Evolutionary conservation across 2,329 filamentous ascomycete genomes (phyloP).

Genomic region (Plectosphaerella sp.): DNA sequence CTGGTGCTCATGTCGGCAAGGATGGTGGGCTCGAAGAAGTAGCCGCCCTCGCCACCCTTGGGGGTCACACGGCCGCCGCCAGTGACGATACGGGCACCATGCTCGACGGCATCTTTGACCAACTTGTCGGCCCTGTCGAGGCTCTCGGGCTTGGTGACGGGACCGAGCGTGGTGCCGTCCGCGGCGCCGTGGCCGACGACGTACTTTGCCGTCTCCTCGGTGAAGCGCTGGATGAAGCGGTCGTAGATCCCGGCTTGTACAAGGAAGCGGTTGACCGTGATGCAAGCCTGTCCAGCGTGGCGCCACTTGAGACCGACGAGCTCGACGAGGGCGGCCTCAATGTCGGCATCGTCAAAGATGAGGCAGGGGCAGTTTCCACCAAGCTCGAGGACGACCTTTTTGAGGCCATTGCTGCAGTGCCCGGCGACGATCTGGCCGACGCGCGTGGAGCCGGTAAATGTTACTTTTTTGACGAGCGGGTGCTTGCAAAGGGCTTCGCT

Average conservation of each 20-base stretch:
- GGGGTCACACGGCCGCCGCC: constrained; percentile 35
- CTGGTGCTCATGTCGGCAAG: constrained; percentile 61
- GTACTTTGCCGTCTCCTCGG: constrained; percentile 16
- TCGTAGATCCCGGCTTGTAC: constrained; percentile 46
- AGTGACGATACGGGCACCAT: constrained; percentile 55
- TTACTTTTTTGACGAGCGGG: constrained; percentile 65
- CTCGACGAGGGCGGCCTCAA: constrained; percentile 55
- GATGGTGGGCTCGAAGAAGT: constrained; percentile 71
- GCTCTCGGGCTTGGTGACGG: constrained; percentile 26
- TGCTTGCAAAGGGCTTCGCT: constrained; percentile 57
- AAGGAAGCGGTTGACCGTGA: constrained; percentile 54
- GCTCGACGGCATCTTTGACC: constrained; percentile 58
- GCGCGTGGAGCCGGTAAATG: constrained; percentile 70
- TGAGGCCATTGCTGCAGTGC: constrained; percentile 57
- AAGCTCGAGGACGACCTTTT: constrained; percentile 62
- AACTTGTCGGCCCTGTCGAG: constrained; percentile 39
- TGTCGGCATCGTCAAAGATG: constrained; percentile 61
- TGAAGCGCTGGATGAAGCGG: constrained; percentile 50
- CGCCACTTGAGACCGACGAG: constrained; percentile 50
- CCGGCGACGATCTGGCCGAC: constrained; percentile 65
- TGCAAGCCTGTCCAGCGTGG: constrained; percentile 56
- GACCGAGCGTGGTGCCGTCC: constrained; percentile 25
- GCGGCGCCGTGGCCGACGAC: constrained; percentile 17
- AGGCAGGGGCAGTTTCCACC: constrained; percentile 65
- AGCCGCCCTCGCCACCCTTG: constrained; percentile 42